These are phyloP conservation scores for Aspergillus arachidicola DNA, from an alignment of 2,329 filamentous ascomycete genomes.

Conservation along the genomic window DNA sequence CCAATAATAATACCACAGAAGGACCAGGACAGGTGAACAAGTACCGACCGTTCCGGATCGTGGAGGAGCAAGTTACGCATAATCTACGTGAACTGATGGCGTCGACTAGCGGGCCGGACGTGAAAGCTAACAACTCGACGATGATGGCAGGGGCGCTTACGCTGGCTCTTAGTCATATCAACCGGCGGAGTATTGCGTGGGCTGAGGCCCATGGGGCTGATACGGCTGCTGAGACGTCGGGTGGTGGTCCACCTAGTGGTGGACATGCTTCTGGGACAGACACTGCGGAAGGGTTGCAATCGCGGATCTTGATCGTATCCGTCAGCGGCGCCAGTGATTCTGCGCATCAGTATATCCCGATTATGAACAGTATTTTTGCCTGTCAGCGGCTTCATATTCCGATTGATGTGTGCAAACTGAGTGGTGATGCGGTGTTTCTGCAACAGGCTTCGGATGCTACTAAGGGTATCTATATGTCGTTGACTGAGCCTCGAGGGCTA, in stretches of 20 bases:
- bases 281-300: slow-evolving; percentile 59
- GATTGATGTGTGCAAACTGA: slow-evolving; percentile 87
- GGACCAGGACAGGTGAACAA: slow-evolving; percentile 69
- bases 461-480: slow-evolving; percentile 68
- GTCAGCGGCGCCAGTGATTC: slow-evolving; percentile 89
- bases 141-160: slow-evolving; percentile 90
- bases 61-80: slow-evolving; percentile 77
- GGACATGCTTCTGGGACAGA: slow-evolving; percentile 24
- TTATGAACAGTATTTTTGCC: slow-evolving; percentile 98
- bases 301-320: slow-evolving; percentile 85
- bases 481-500: slow-evolving; percentile 68
- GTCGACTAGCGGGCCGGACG: slow-evolving; percentile 65
- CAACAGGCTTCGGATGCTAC: slow-evolving; percentile 85
- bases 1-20: not conserved
- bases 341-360: slow-evolving; percentile 88
- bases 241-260: slow-evolving; percentile 31
- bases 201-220: slow-evolving; percentile 57
- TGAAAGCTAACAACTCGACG: slow-evolving; percentile 69
- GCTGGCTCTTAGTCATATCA: slow-evolving; percentile 85
- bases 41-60: slow-evolving; percentile 85
- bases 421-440: slow-evolving; percentile 84
- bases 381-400: slow-evolving; percentile 85
- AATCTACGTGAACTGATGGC: slow-evolving; percentile 75
- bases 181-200: slow-evolving; percentile 73
- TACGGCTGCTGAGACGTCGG: slow-evolving; percentile 43